A percentile compares a stretch with the other conserved stretches of the same genome.
phyloP scores from a whole-genome alignment of 2,329 filamentous ascomycete species.

The Fusarium anguioides region DNA sequence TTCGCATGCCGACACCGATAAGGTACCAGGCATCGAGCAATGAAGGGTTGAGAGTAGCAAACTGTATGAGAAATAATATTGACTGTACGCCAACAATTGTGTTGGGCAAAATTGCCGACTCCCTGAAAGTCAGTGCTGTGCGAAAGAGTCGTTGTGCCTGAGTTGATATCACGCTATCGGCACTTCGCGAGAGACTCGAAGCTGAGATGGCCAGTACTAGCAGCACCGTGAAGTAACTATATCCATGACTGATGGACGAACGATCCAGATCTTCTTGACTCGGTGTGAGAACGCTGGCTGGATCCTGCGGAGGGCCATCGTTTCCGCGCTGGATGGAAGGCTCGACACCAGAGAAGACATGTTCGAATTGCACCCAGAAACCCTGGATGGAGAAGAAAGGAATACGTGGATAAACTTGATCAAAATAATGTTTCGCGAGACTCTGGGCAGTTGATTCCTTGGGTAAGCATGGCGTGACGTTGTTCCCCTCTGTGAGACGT shows the following conservation, averaged over 20 bases:
- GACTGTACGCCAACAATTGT: conserved; percentile 6
- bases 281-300: background rate
- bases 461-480: background rate
- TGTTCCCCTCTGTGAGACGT: background rate
- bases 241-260: background rate
- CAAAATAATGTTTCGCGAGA: background rate
- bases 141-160: conserved; percentile 2
- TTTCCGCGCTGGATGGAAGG: background rate
- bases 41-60: conserved; percentile 9
- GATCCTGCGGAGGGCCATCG: background rate
- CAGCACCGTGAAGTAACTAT: conserved; percentile 10
- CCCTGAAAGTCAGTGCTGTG: background rate
- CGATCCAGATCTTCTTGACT: background rate
- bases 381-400: conserved; percentile 20
- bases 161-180: conserved; percentile 7
- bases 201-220: background rate
- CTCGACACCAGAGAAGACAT: conserved; percentile 4
- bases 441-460: background rate
- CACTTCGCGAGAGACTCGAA: conserved; percentile 7
- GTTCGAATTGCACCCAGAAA: conserved; percentile 13
- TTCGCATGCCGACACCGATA: conserved; percentile 9
- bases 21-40: conserved; percentile 13
- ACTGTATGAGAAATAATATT: background rate
- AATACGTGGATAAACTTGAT: conserved; percentile 2
- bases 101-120: conserved; percentile 2